phyloP scores from a whole-genome alignment of 1,139 yeast genomes.

The Yamadazyma sp. region DNA sequence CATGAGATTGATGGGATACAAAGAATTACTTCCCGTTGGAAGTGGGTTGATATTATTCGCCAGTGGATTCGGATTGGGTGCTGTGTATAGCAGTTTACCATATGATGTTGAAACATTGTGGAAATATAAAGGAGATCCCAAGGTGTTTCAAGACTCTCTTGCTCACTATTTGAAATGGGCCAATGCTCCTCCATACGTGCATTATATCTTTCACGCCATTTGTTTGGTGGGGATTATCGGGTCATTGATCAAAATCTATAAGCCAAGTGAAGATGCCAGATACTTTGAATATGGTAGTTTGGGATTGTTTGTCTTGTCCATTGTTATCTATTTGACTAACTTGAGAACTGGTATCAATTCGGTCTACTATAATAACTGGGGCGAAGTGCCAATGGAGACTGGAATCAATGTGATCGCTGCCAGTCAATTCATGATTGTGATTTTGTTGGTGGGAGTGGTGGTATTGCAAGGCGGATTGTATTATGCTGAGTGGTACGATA shows the following conservation, averaged over 20 bases:
- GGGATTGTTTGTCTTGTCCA: slow-evolving; percentile 65
- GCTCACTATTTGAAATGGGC: slow-evolving; percentile 77
- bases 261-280: slow-evolving; percentile 79
- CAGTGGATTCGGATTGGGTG: slow-evolving; percentile 76
- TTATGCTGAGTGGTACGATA: slow-evolving; percentile 81
- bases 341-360: slow-evolving; percentile 78
- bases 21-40: slow-evolving; percentile 52
- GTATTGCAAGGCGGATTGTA: slow-evolving; percentile 86
- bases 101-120: slow-evolving; percentile 82
- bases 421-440: slow-evolving; percentile 71
- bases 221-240: slow-evolving; percentile 69
- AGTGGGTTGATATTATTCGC: slow-evolving; percentile 48
- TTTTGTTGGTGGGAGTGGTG: slow-evolving; percentile 73
- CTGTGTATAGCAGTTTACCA: slow-evolving; percentile 74
- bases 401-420: slow-evolving; percentile 94
- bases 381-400: slow-evolving; percentile 82
- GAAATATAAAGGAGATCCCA: slow-evolving; percentile 48
- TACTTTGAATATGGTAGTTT: slow-evolving; percentile 89
- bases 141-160: slow-evolving; percentile 60
- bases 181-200: slow-evolving; percentile 56
- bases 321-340: slow-evolving; percentile 82
- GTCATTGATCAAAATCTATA: slow-evolving; percentile 73
- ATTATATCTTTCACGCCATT: slow-evolving; percentile 61
- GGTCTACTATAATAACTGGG: slow-evolving; percentile 77
- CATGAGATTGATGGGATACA: slow-evolving; percentile 30